Conservation (phyloP, 2,329 filamentous ascomycete genomes). For the Paecilomyces fulvus region DNA sequence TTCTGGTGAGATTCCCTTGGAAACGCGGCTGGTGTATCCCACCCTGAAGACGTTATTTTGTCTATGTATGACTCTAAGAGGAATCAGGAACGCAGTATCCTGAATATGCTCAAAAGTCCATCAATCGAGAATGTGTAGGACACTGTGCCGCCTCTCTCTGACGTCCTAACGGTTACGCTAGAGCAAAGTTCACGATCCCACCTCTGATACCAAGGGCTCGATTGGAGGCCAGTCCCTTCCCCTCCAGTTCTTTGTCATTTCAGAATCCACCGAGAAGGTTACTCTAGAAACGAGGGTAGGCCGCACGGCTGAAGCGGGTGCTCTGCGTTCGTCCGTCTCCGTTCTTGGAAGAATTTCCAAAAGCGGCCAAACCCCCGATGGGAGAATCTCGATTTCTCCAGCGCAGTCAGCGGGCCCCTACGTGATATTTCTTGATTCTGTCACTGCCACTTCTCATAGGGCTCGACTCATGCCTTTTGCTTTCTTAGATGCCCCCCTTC, state of each 20-base stretch:
- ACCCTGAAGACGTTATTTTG: too few relatives aligned
- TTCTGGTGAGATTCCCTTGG: too few relatives aligned
- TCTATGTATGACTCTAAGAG: too few relatives aligned
- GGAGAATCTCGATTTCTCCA: neutral
- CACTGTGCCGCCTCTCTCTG: neutral
- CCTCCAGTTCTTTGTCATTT: neutral
- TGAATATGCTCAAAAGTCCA: too few relatives aligned
- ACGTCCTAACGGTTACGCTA: neutral
- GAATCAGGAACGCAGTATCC: too few relatives aligned
- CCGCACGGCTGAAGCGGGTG: neutral
- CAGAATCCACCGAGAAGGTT: neutral
- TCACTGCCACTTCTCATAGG: neutral
- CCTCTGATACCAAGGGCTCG: neutral
- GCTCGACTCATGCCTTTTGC: neutral
- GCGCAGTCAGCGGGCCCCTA: neutral
- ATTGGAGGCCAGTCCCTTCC: neutral
- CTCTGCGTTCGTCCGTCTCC: neutral
- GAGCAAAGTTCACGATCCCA: neutral
- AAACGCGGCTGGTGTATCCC: too few relatives aligned
- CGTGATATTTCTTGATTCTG: neutral
- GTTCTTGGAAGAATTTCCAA: neutral
- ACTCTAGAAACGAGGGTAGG: neutral
- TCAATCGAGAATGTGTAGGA: too few relatives aligned
- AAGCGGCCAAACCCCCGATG: neutral
- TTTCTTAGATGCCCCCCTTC: neutral